These are phyloP conservation scores for Sechiopsis laciniata DNA, from an alignment of 306 rosid genomes.

Conservation along the genomic window DNA sequence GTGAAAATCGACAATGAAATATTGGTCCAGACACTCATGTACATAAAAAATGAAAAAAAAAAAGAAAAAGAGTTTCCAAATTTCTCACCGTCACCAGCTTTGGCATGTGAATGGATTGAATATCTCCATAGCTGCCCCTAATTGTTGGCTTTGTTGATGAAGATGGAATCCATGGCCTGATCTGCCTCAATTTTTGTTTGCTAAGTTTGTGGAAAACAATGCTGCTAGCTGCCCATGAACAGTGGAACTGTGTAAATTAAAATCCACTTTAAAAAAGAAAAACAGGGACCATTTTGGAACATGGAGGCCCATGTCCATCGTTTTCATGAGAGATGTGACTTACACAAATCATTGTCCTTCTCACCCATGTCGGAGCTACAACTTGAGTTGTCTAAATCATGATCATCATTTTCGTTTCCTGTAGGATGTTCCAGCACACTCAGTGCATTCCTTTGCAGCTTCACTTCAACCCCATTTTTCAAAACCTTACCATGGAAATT, in stretches of 20 bases:
- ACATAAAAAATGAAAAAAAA: neutral
- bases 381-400: slow-evolving; percentile 50
- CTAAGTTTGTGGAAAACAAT: slow-evolving; percentile 39
- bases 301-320: slow-evolving; percentile 9
- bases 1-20: neutral
- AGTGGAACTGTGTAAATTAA: neutral
- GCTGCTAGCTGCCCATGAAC: slow-evolving; percentile 37
- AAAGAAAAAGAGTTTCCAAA: neutral
- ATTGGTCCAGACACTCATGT: neutral
- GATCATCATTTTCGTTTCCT: slow-evolving; percentile 42
- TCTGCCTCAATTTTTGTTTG: slow-evolving; percentile 42
- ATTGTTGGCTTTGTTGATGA: slow-evolving; percentile 32
- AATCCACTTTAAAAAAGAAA: neutral
- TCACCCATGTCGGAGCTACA: slow-evolving; percentile 51
- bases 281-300: neutral
- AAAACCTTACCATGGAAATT: slow-evolving; percentile 37
- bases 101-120: slow-evolving; percentile 43
- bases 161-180: slow-evolving; percentile 38
- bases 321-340: slow-evolving; percentile 20
- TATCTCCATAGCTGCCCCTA: slow-evolving; percentile 43
- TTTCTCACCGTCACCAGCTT: slow-evolving; percentile 40
- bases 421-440: slow-evolving; percentile 73
- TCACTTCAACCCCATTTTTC: slow-evolving; percentile 70
- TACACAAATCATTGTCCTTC: slow-evolving; percentile 53
- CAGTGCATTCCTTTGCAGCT: slow-evolving; percentile 66